A percentile compares a stretch with the other conserved stretches of the same genome.
phyloP scores from a whole-genome alignment of 441 rosid species.

The Euphorbia celastroides region DNA sequence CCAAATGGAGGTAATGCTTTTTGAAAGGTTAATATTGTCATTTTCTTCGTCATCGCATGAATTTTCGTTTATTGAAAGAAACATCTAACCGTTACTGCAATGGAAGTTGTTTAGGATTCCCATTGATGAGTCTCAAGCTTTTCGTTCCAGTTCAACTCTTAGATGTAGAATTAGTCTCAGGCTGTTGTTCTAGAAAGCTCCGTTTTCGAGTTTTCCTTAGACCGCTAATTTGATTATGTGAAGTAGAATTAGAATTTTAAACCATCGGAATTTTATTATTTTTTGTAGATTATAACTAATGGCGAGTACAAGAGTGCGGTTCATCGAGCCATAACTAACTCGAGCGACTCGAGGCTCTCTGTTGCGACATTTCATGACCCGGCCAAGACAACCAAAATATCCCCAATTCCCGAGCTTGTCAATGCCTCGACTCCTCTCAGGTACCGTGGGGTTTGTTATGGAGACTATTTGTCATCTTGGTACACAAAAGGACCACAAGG shows the following conservation, averaged over 20 bases:
- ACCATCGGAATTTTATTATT: too few species aligned
- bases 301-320: conserved; percentile 64
- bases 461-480: conserved; percentile 71
- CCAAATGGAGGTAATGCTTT: conserved; percentile 63
- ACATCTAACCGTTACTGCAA: not conserved
- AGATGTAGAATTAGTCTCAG: not conserved
- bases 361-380: conserved; percentile 92
- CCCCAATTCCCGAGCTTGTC: conserved; percentile 56
- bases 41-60: not conserved
- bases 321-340: conserved; percentile 73
- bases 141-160: not conserved
- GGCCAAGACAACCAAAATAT: conserved; percentile 47
- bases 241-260: too few species aligned
- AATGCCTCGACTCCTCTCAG: conserved; percentile 30
- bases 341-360: conserved; percentile 53
- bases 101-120: not conserved
- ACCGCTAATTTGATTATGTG: too few species aligned
- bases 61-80: not conserved
- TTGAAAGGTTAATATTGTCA: not conserved
- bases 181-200: too few species aligned
- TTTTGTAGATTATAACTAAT: conserved; percentile 79
- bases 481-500: conserved; percentile 78
- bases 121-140: not conserved
- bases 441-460: conserved; percentile 50
- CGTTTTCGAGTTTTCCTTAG: too few species aligned